Evolutionary conservation across 2,329 filamentous ascomycete species (phyloP), one percentile per base, ranked within the genome.

Genomic region (Emergomyces orientalis): DNA sequence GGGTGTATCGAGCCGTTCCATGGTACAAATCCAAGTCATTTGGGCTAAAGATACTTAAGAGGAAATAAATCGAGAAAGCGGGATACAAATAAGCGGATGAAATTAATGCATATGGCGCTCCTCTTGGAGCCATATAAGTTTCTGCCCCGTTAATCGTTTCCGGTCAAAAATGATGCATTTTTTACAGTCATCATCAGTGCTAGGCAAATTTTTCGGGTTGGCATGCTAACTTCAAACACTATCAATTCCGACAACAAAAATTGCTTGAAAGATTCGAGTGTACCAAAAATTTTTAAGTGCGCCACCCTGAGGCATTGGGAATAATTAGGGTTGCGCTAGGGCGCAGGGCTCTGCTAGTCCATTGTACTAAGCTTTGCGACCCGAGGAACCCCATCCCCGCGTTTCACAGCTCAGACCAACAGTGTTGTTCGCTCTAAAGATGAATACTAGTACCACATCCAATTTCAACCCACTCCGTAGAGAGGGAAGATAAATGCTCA

Each of bases 311-410:
- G n/a, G n/a, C n/a, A n/a, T n/a, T n/a, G n/a, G 17, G 4, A 43
- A 19, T 17, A 25, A 39, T 41, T 56, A 25, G 32, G 54, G 32
- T 37, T 52, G 49, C 7, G 22, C 6, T 39, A 56, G 32, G 32
- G 32, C 32, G n/a, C n/a, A n/a, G n/a, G n/a, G n/a, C 54, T 32
- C 19, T 56, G 32, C n/a, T 37, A 39, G 9, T 37, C 34, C 14
- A 37, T 25, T 19, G 3, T 11, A 30, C 8, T 4, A 37, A 55
- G 52, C 30, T 55, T n/a, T 22, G 30, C n/a, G 7, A 56, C 39
- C 54, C 54, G 54, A 56, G 54, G 34, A 56, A 56, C 9, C 27
- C 27, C 2, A n/a, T 56, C 54, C 54, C 54, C 54, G 54, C 32
- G 17, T 41, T 39, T 22, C 9, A 17, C 13, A 56, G 32, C 32